Percentiles rank a stretch among this genome's conserved stretches.
Evolutionary conservation across 106 monocot species (phyloP).

Genomic region (Ottelia alismoides): DNA sequence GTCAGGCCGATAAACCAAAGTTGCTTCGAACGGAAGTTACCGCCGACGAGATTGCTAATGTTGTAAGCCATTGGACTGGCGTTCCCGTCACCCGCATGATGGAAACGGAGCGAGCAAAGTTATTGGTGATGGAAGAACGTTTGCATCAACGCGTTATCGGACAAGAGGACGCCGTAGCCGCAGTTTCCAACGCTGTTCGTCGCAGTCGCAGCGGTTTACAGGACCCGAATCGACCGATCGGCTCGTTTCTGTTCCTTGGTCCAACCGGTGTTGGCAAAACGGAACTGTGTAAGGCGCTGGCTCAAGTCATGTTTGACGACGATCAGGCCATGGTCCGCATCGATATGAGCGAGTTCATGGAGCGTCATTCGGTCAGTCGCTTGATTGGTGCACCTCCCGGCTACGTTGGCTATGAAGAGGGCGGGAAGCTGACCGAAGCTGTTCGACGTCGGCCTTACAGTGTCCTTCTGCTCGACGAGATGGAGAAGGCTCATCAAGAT

Average conservation of each 20-base stretch:
- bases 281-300: conserved; percentile 80
- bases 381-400: conserved; percentile 85
- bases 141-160: conserved; percentile 76
- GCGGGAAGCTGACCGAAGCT: conserved; percentile 46
- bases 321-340: conserved; percentile 62
- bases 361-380: conserved; percentile 67
- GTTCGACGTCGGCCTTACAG: conserved; percentile 49
- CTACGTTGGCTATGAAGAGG: conserved; percentile 61
- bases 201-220: conserved; percentile 74
- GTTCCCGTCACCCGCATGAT: conserved; percentile 80
- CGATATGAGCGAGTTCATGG: conserved; percentile 93
- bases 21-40: no score
- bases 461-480: conserved; percentile 53
- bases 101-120: conserved; percentile 65
- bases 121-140: conserved; percentile 58
- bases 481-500: no score
- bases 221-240: conserved; percentile 70
- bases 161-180: conserved; percentile 59
- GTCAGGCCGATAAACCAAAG: no score
- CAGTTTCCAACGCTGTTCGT: conserved; percentile 67
- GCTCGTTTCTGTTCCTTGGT: conserved; percentile 79
- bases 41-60: conserved; percentile 15
- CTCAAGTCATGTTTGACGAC: conserved; percentile 70
- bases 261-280: no score
- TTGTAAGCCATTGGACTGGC: conserved; percentile 81